Base-by-base conservation (phyloP, 441 rosid species). In the Geranium incanum region DNA sequence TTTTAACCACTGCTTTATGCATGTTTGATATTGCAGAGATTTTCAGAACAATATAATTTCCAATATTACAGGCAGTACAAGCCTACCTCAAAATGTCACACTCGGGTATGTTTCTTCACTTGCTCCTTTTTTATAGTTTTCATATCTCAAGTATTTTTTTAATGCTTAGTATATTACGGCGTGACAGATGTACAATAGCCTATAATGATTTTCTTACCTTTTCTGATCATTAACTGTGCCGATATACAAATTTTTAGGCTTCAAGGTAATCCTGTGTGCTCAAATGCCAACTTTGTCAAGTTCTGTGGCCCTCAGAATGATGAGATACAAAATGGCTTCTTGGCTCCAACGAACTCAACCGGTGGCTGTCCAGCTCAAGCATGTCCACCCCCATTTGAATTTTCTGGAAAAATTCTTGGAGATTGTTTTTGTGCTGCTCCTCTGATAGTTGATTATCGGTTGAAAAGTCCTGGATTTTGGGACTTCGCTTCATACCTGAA, bases 381-480 rank as follows among this genome's bases (percentile, higher is more conserved):
- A 63, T 95, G 99, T 72, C 99, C 98, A 16, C 77, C 79, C 9
- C 85, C 91, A 74, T 89, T 37, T 45, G 92, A 88, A 76, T 82
- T 82, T 79, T 80, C 92, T 23, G 83, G 74, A 70, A 68, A 71
- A n/a, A 73, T 89, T 68, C 83, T 82, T 1, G 50, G 70, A 73
- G 65, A 15, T 4, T 92, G 99, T 81, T 83, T 88, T 77, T 95
- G 99, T 76, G 87, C 92, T 70, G 91, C 83, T 48, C 99, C 99
- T 76, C 73, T 95, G 71, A 77, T 87, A 41, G 78, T 92, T 71
- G 95, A 81, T 70, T 95, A 92, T 74, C 89, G 99, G 74, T 70
- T 95, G 80, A 95, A 95, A 80, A 95, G 97, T 87, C 99, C 99
- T 12, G 97, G 99, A 72, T 80, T 92, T 78, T 77, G 84, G 9